A percentile compares a stretch with the other conserved stretches of the same genome.
Conservation (phyloP, 2,329 filamentous ascomycete genomes). For the Talaromyces sp. region DNA sequence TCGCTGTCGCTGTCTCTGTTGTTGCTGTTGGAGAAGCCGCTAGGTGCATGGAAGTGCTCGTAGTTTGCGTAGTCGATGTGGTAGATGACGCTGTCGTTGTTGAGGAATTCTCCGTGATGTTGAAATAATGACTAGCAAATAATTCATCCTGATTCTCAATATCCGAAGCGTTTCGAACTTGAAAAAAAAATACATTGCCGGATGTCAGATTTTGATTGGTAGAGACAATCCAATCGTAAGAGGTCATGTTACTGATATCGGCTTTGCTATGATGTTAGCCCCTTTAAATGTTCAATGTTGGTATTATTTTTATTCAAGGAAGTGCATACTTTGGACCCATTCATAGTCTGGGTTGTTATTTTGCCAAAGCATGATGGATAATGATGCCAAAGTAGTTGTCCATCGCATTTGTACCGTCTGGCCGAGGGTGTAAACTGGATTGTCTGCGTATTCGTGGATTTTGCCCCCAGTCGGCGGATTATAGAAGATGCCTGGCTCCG, state of each 20-base stretch:
- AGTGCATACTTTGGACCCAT: background rate
- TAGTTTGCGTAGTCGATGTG: background rate
- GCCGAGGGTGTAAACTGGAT: background rate
- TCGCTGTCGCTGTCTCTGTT: too few relatives aligned
- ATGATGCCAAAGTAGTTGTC: background rate
- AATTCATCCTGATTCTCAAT: background rate
- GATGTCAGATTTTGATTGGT: background rate
- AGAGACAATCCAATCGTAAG: background rate
- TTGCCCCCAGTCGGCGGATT: background rate
- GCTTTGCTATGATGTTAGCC: background rate
- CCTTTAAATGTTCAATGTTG: background rate
- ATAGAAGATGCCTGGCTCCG: background rate
- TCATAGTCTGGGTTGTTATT: background rate
- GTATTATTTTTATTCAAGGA: too few relatives aligned
- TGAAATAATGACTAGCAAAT: background rate
- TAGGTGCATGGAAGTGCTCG: background rate
- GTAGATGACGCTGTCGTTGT: background rate
- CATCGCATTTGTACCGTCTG: background rate
- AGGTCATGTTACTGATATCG: background rate
- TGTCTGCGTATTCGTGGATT: background rate
- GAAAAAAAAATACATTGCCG: background rate
- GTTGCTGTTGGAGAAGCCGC: background rate
- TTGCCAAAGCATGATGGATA: background rate
- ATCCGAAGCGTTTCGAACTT: background rate
- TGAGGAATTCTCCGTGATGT: background rate